A percentile compares a stretch with the other conserved stretches of the same genome.
These are phyloP conservation scores for Tetraselmis chui DNA, from an alignment of 139 green algal genomes.

Conservation along the genomic window DNA sequence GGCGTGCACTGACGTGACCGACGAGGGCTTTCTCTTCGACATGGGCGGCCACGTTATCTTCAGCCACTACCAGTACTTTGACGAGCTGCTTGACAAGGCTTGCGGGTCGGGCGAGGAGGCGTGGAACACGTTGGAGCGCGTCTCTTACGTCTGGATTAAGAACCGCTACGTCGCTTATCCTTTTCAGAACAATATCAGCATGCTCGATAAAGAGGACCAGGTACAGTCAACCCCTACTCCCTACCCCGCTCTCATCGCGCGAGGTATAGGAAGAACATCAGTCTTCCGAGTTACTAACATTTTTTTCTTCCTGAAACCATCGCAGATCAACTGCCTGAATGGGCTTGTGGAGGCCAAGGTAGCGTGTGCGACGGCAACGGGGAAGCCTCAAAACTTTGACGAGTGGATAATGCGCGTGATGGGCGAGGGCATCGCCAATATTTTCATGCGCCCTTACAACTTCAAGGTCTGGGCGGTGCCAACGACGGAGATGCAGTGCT, in stretches of 20 bases:
- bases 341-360: constrained; percentile 82
- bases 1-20: constrained; percentile 78
- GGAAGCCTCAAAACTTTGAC: constrained; percentile 80
- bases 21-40: constrained; percentile 87
- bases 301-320: too few species aligned
- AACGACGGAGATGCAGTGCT: constrained; percentile 79
- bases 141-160: constrained; percentile 83
- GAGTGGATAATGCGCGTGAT: constrained; percentile 89
- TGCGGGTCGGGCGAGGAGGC: constrained; percentile 42
- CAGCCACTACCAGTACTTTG: constrained; percentile 89
- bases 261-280: neutral
- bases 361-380: constrained; percentile 44
- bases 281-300: too few species aligned
- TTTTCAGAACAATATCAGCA: constrained; percentile 88
- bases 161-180: constrained; percentile 83
- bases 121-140: constrained; percentile 81
- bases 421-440: constrained; percentile 76
- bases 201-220: constrained; percentile 78
- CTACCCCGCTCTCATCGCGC: neutral
- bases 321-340: constrained; percentile 68
- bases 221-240: constrained; percentile 36
- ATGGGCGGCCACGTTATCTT: constrained; percentile 94
- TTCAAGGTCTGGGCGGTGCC: constrained; percentile 88
- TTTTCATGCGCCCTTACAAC: constrained; percentile 96
- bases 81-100: constrained; percentile 60